phyloP scores from a whole-genome alignment of 495 filamentous ascomycete species.

The Filosporella fistucella region DNA sequence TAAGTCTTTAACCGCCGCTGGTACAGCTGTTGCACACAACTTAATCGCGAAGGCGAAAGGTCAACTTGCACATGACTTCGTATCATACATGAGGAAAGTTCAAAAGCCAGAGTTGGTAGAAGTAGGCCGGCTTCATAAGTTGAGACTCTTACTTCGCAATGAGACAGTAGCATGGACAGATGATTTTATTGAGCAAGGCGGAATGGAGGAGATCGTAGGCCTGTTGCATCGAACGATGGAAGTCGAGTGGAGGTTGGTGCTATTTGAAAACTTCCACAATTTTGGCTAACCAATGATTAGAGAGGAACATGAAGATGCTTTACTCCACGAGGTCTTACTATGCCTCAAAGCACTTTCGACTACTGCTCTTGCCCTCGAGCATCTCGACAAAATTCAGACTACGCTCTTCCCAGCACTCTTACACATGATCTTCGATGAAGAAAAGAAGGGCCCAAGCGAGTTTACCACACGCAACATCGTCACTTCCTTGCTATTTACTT shows the following conservation, averaged over 20 bases:
- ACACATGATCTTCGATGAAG: slow-evolving; percentile 88
- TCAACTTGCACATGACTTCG: slow-evolving; percentile 71
- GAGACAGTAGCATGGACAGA: slow-evolving; percentile 96
- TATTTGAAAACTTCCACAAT: slow-evolving; percentile 4
- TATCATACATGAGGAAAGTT: slow-evolving; percentile 71
- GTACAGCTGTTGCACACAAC: slow-evolving; percentile 28
- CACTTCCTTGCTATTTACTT: slow-evolving; percentile 78
- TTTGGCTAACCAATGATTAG: slow-evolving; percentile 35
- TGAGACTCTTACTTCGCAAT: slow-evolving; percentile 84
- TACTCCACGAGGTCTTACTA: slow-evolving; percentile 87
- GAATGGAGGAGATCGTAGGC: slow-evolving; percentile 86
- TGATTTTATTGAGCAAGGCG: slow-evolving; percentile 78
- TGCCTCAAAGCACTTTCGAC: slow-evolving; percentile 95
- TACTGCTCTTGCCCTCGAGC: slow-evolving; percentile 73
- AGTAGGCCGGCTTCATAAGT: slow-evolving; percentile 90
- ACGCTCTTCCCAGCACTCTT: slow-evolving; percentile 84
- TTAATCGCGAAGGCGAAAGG: slow-evolving; percentile 49
- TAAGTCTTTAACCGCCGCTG: slow-evolving; percentile 35
- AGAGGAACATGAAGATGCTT: slow-evolving; percentile 92
- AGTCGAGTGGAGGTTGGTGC: slow-evolving; percentile 87
- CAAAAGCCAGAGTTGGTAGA: slow-evolving; percentile 78
- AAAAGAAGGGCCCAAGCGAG: slow-evolving; percentile 94
- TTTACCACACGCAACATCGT: slow-evolving; percentile 89
- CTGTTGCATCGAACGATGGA: slow-evolving; percentile 87
- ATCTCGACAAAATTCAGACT: slow-evolving; percentile 72